phyloP scores from a whole-genome alignment of 2,329 filamentous ascomycete genomes.

The Ophiocordyceps robertsii region DNA sequence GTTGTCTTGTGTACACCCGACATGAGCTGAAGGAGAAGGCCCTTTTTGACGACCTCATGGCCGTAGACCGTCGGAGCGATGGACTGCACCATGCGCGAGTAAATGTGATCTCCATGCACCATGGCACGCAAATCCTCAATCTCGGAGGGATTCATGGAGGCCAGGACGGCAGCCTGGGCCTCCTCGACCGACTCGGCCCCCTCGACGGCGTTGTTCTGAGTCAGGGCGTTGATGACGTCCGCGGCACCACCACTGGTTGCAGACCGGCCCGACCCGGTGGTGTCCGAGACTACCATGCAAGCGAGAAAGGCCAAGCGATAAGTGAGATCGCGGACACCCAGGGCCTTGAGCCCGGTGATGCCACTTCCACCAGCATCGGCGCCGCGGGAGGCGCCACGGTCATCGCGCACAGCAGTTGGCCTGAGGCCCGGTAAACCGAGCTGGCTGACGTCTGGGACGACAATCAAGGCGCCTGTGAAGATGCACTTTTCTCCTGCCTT shows the following conservation, averaged over 20 bases:
- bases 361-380: slow-evolving; percentile 74
- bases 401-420: slow-evolving; percentile 75
- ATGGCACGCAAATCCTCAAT: slow-evolving; percentile 85
- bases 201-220: slow-evolving; percentile 47
- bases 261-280: slow-evolving; percentile 63
- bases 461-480: slow-evolving; percentile 90
- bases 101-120: slow-evolving; percentile 94
- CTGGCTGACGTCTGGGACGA: slow-evolving; percentile 93
- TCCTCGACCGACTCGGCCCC: slow-evolving; percentile 62
- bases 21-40: slow-evolving; percentile 83
- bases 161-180: slow-evolving; percentile 75
- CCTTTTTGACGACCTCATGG: slow-evolving; percentile 96
- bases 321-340: slow-evolving; percentile 89
- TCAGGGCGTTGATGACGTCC: slow-evolving; percentile 76
- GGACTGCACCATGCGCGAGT: slow-evolving; percentile 81
- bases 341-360: slow-evolving; percentile 75
- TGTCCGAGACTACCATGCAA: slow-evolving; percentile 90
- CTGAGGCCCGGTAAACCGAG: slow-evolving; percentile 77
- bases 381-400: slow-evolving; percentile 56
- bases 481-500: slow-evolving; percentile 98
- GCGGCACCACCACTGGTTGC: slow-evolving; percentile 44
- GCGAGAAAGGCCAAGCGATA: slow-evolving; percentile 94
- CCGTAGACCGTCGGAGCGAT: slow-evolving; percentile 96
- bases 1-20: slow-evolving; percentile 91
- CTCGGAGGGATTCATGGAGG: slow-evolving; percentile 72